Base-by-base conservation (phyloP, 1,284 basidiomycete species). In the Rhizoctonia solani region DNA sequence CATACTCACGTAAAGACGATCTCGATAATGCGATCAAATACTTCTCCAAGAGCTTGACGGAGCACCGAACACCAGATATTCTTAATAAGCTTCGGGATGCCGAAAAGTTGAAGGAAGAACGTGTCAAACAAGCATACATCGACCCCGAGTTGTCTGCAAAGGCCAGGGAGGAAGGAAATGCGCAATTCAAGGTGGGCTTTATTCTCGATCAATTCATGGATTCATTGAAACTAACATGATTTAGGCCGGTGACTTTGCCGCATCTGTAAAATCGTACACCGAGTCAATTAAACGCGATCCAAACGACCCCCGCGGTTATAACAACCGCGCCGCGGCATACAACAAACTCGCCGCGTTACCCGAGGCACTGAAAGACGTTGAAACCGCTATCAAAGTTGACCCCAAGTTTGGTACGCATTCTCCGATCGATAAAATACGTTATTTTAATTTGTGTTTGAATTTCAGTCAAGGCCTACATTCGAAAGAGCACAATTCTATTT, bases 281-380 rank as follows among this genome's bases (percentile, higher is more conserved):
- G 97, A 99, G 80, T 90, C 93, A 69, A 97, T 99, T 82, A 98
- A 98, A 81, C 89, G 97, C 61, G 88, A 93, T 74, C 97, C 97
- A 46, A 76, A 79, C 34, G 96, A 99, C 75, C 86, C 97, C 9
- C 84, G 90, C 71, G 94, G 92, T 14, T 99, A 97, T 82, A 98
- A 95, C 76, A 99, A 99, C 82, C 89, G 97, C 66, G 93, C 97
- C 16, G 91, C 94, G 32, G 95, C 95, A 21, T 98, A 98, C 80
- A 94, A 91, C 77, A 99, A 99, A 80, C 87, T 99, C 29, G 85
- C 86, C 41, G 97, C 97, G 1, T 79, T 98, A 21, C 92, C 95
- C 9, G 97, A 99, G 77, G 97, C 96, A 1, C 84, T 99, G 74
- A 98, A 98, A 79, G 97, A 99, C 75, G 89, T 88, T 29, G 88